These are phyloP conservation scores for Teratosphaeria gauchensis DNA, from an alignment of 2,329 filamentous ascomycete species.

Conservation along the genomic window DNA sequence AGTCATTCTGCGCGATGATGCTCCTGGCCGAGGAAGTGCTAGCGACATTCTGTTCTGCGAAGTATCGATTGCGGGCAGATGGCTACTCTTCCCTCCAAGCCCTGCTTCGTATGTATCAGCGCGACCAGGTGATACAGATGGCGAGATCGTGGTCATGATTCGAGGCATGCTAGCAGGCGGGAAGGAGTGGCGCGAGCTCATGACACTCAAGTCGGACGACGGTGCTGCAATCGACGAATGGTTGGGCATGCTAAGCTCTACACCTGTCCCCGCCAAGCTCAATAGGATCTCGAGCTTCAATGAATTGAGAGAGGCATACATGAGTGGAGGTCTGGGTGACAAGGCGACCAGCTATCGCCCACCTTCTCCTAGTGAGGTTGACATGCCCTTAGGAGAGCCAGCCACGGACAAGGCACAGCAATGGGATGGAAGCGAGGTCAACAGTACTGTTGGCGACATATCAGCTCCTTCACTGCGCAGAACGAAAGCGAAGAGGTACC, in stretches of 20 bases:
- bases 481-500: conserved; percentile 17
- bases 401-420: conserved; percentile 37
- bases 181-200: conserved; percentile 71
- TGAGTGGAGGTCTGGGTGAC: conserved; percentile 3
- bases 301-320: conserved; percentile 15
- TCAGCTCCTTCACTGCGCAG: conserved; percentile 8
- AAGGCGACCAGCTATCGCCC: background rate
- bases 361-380: conserved; percentile 35
- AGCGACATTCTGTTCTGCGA: conserved; percentile 92
- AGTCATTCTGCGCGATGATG: conserved; percentile 72
- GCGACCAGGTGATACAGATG: conserved; percentile 59
- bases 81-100: conserved; percentile 89
- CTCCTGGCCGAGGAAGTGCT: conserved; percentile 52
- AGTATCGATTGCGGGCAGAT: conserved; percentile 65
- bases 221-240: conserved; percentile 75
- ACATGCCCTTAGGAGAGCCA: conserved; percentile 53
- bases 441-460: conserved; percentile 18
- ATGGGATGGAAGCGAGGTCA: conserved; percentile 34
- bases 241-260: conserved; percentile 70
- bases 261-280: conserved; percentile 48
- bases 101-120: conserved; percentile 64
- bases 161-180: conserved; percentile 55
- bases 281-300: conserved; percentile 45
- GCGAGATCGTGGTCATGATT: conserved; percentile 79
- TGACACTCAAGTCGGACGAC: conserved; percentile 67